Conservation (phyloP, 345 rosid species). For the Gossypium turneri region DNA sequence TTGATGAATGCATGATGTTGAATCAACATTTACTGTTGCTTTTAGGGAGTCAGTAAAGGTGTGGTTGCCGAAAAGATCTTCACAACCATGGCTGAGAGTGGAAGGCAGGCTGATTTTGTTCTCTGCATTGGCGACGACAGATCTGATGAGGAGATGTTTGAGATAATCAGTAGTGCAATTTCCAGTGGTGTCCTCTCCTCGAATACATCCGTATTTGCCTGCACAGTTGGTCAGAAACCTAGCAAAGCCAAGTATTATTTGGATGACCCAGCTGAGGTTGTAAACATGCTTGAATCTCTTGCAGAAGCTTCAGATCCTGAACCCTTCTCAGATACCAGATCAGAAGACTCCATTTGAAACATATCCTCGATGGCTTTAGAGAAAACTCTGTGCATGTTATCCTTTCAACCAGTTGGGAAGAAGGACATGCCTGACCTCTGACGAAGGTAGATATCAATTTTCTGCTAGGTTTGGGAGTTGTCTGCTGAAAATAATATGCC, state of each 20-base stretch:
- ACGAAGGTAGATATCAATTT: slow-evolving; percentile 21
- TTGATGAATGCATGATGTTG: not conserved
- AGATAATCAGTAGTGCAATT: slow-evolving; percentile 41
- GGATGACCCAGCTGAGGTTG: slow-evolving; percentile 58
- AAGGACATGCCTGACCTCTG: slow-evolving; percentile 10
- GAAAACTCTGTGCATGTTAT: slow-evolving; percentile 11
- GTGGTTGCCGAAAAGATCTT: slow-evolving; percentile 53
- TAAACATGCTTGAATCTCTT: slow-evolving; percentile 55
- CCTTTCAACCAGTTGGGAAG: slow-evolving; percentile 11
- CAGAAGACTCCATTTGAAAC: slow-evolving; percentile 32
- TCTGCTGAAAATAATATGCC: slow-evolving; percentile 3
- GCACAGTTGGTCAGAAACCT: slow-evolving; percentile 94
- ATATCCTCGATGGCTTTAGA: not conserved
- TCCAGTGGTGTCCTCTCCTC: slow-evolving; percentile 37
- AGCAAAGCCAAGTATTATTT: slow-evolving; percentile 94
- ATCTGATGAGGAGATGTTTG: slow-evolving; percentile 84
- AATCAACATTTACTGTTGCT: slow-evolving; percentile 12
- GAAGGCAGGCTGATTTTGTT: slow-evolving; percentile 52
- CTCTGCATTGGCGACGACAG: slow-evolving; percentile 71
- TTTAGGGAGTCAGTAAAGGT: slow-evolving; percentile 63
- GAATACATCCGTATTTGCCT: slow-evolving; percentile 55
- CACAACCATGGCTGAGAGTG: slow-evolving; percentile 38
- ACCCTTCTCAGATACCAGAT: slow-evolving; percentile 10
- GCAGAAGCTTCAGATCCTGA: slow-evolving; percentile 55
- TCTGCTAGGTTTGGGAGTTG: slow-evolving; percentile 16